Conservation (phyloP, 805 yeast species). For the Cyberlindnera maritima region DNA sequence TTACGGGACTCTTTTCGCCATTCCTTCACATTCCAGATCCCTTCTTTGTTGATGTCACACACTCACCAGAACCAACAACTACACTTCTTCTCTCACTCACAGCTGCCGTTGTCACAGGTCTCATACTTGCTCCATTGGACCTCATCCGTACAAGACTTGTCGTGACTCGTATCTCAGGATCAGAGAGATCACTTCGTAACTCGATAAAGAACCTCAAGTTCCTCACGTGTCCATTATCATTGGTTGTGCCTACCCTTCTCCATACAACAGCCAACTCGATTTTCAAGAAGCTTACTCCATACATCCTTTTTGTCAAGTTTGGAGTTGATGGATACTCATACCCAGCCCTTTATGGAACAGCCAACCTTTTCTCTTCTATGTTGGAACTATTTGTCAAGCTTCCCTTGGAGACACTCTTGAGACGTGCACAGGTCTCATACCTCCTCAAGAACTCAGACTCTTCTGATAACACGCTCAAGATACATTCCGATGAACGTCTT, state of each 20-base stretch:
- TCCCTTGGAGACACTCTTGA: slow-evolving; percentile 82
- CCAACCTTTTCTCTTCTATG: slow-evolving; percentile 58
- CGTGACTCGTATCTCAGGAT: slow-evolving; percentile 55
- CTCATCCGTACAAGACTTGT: slow-evolving; percentile 75
- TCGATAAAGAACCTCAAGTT: slow-evolving; percentile 52
- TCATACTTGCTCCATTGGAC: slow-evolving; percentile 76
- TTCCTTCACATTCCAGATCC: slow-evolving; percentile 85
- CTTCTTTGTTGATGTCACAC: slow-evolving; percentile 74
- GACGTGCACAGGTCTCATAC: slow-evolving; percentile 78
- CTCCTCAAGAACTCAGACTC: slow-evolving; percentile 37
- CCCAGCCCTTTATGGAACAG: slow-evolving; percentile 56
- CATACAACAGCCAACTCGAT: slow-evolving; percentile 59
- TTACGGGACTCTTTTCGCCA: slow-evolving; percentile 84
- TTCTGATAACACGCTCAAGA: slow-evolving; percentile 35
- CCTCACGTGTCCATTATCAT: slow-evolving; percentile 52
- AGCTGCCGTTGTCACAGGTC: slow-evolving; percentile 70
- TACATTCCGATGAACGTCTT: slow-evolving; percentile 43
- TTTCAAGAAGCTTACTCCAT: slow-evolving; percentile 66
- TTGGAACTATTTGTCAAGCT: slow-evolving; percentile 70
- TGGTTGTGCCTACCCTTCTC: slow-evolving; percentile 66
- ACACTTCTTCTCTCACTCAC: slow-evolving; percentile 66
- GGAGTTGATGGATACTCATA: slow-evolving; percentile 66
- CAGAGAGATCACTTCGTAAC: slow-evolving; percentile 68
- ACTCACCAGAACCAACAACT: slow-evolving; percentile 70
- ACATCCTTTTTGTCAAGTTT: slow-evolving; percentile 52